Conservation (phyloP, 805 yeast species). For the Teunomyces pallodes region DNA sequence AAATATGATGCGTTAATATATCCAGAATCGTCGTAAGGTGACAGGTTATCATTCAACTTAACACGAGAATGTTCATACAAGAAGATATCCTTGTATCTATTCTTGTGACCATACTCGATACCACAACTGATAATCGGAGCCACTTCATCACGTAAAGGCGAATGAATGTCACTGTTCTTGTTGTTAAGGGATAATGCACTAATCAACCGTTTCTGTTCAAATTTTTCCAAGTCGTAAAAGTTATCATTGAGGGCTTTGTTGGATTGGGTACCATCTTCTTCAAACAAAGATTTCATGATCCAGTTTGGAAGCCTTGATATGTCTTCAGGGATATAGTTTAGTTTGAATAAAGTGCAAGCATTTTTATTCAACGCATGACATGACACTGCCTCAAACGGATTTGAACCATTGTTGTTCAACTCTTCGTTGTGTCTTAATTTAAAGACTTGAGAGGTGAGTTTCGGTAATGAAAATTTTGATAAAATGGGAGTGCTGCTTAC, state of each 20-base stretch:
- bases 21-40: constrained; percentile 34
- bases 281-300: constrained; percentile 14
- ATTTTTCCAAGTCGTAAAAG: constrained; percentile 64
- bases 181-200: constrained; percentile 17
- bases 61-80: constrained; percentile 88
- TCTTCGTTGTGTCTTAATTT: constrained; percentile 55
- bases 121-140: constrained; percentile 63
- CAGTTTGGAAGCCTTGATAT: constrained; percentile 39
- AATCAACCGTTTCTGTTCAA: constrained; percentile 67
- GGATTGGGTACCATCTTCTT: background rate
- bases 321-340: constrained; percentile 34
- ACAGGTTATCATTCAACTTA: constrained; percentile 33
- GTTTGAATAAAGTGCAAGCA: constrained; percentile 13
- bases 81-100: constrained; percentile 84
- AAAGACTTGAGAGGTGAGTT: constrained; percentile 25
- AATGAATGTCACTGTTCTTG: background rate
- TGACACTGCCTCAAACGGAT: constrained; percentile 11
- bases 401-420: constrained; percentile 12
- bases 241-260: constrained; percentile 24
- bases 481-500: constrained; percentile 33
- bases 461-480: constrained; percentile 56
- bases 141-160: constrained; percentile 15
- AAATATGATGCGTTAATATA: constrained; percentile 87
- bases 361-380: constrained; percentile 10
- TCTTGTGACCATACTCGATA: constrained; percentile 59